Conservation (phyloP, 306 rosid species). For the peach (Prunus persica) region Prunus_persica_NCBIv2 NC_034009.1:19432001-19432500, state of each 20-base stretch:
- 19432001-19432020: constrained; percentile 31
- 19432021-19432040: constrained; percentile 14
- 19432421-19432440: background rate
- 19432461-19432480: background rate
- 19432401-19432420: background rate
- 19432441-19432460: background rate
- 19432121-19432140: constrained; percentile 35
- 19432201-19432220: constrained; percentile 4
- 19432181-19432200: constrained; percentile 8
- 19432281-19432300: constrained; percentile 58
- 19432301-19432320: constrained; percentile 72
- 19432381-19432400: constrained; percentile 17
- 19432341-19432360: constrained; percentile 99
- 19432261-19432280: constrained; percentile 48
- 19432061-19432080: background rate
- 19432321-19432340: constrained; percentile 85
- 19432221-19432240: constrained; percentile 4
- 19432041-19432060: constrained; percentile 4
- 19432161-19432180: constrained; percentile 14
- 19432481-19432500: background rate
- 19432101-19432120: constrained; percentile 14
- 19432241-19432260: background rate
- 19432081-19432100: constrained; percentile 22
- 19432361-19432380: constrained; percentile 69
- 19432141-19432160: constrained; percentile 24